phyloP scores from a whole-genome alignment of 345 rosid species.

The Boechera stricta region DNA sequence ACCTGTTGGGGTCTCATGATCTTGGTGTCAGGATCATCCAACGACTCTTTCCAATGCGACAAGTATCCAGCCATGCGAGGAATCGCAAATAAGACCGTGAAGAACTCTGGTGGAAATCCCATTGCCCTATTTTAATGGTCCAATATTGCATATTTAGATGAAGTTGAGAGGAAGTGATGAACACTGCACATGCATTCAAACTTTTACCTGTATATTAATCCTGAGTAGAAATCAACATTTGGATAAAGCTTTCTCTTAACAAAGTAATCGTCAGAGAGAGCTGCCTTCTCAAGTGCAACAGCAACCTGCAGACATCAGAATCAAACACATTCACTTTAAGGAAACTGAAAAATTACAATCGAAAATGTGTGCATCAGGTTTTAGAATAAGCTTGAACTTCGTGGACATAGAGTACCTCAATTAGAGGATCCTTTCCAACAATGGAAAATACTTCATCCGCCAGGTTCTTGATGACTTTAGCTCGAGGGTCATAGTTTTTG shows the following conservation, averaged over 20 bases:
- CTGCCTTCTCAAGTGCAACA: slow-evolving; percentile 94
- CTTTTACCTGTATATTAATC: slow-evolving; percentile 82
- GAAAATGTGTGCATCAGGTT: neutral
- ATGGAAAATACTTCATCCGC: slow-evolving; percentile 97
- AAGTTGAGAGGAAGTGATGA: slow-evolving; percentile 22
- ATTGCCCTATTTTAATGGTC: slow-evolving; percentile 66
- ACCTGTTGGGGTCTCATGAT: slow-evolving; percentile 99
- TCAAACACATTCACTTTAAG: neutral
- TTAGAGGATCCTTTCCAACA: slow-evolving; percentile 97
- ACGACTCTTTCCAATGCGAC: slow-evolving; percentile 92
- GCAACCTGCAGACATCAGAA: slow-evolving; percentile 67
- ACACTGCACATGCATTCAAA: neutral
- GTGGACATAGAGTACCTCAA: slow-evolving; percentile 65
- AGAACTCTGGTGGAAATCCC: slow-evolving; percentile 98
- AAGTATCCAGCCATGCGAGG: slow-evolving; percentile 99
- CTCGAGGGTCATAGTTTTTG: slow-evolving; percentile 98
- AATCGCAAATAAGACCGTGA: slow-evolving; percentile 89
- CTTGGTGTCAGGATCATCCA: slow-evolving; percentile 98
- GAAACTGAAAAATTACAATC: neutral
- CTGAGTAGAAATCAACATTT: slow-evolving; percentile 98
- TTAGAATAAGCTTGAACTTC: neutral
- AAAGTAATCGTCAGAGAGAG: slow-evolving; percentile 90
- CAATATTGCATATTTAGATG: slow-evolving; percentile 18
- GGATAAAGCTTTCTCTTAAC: slow-evolving; percentile 93
- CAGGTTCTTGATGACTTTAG: slow-evolving; percentile 86